phyloP scores from a whole-genome alignment of 163 green algal species.

The Scenedesmus sp. region DNA sequence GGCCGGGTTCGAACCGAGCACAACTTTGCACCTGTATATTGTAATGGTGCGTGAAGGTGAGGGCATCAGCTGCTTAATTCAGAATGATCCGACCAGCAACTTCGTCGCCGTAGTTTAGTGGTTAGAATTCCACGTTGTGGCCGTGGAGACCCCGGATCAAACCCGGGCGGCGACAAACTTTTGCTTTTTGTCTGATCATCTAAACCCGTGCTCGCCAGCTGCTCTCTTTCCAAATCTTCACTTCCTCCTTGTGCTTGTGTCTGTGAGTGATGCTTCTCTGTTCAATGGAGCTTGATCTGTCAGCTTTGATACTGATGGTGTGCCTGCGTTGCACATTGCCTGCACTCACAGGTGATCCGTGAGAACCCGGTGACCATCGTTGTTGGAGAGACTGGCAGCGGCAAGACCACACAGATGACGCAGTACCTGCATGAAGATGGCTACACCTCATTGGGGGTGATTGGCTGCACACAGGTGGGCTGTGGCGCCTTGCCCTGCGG shows the following conservation, averaged over 20 bases:
- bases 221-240: not conserved
- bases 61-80: not conserved
- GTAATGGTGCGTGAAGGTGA: not conserved
- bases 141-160: constrained; percentile 47
- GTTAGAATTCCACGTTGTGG: constrained; percentile 53
- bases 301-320: not conserved
- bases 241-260: too few relatives aligned
- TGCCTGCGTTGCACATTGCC: not conserved
- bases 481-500: too few relatives aligned
- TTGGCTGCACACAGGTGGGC: constrained; percentile 91
- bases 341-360: constrained; percentile 74
- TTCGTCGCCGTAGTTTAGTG: constrained; percentile 40
- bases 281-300: not conserved
- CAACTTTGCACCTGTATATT: too few relatives aligned
- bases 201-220: not conserved
- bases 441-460: constrained; percentile 89
- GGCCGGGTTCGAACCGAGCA: not conserved
- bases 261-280: too few relatives aligned
- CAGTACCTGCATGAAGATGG: constrained; percentile 98
- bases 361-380: constrained; percentile 97
- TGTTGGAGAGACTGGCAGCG: constrained; percentile 97
- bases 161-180: constrained; percentile 28
- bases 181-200: not conserved
- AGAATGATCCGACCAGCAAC: constrained; percentile 9
- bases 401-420: constrained; percentile 99